These are phyloP conservation scores for Zygosaccharomyces pseudobailii DNA, from an alignment of 1,139 yeast species.

Conservation along the genomic window DNA sequence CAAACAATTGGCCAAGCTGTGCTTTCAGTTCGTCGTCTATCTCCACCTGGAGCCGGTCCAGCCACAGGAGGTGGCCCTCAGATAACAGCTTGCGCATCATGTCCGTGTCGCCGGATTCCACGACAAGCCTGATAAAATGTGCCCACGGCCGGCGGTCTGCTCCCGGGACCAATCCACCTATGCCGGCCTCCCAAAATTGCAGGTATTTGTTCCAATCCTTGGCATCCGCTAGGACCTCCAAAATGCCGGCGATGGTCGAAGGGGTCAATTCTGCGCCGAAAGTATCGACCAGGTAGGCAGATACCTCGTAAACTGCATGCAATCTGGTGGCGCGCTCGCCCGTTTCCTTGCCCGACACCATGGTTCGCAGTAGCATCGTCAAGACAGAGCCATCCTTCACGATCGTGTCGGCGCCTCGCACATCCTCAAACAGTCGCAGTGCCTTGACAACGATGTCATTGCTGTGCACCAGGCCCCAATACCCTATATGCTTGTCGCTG, in stretches of 20 bases:
- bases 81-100: constrained; percentile 17
- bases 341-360: constrained; percentile 12
- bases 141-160: constrained; percentile 28
- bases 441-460: constrained; percentile 18
- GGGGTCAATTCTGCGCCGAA: constrained; percentile 9
- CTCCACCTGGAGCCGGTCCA: constrained; percentile 22
- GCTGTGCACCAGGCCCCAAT: constrained; percentile 13
- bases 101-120: constrained; percentile 14
- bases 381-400: constrained; percentile 20
- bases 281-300: constrained; percentile 15
- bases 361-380: constrained; percentile 16
- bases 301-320: constrained; percentile 19
- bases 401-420: constrained; percentile 12
- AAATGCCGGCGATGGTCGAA: constrained; percentile 12
- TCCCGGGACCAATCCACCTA: constrained; percentile 9
- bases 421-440: constrained; percentile 15
- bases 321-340: constrained; percentile 9
- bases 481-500: constrained; percentile 2
- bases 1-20: constrained; percentile 10
- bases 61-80: constrained; percentile 28
- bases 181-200: constrained; percentile 23
- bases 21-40: constrained; percentile 16
- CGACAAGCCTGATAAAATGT: constrained; percentile 17
- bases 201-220: constrained; percentile 21
- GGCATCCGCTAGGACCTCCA: constrained; percentile 18